phyloP scores from a whole-genome alignment of 1,139 yeast species.

The Petasospora rhodanensis region DNA sequence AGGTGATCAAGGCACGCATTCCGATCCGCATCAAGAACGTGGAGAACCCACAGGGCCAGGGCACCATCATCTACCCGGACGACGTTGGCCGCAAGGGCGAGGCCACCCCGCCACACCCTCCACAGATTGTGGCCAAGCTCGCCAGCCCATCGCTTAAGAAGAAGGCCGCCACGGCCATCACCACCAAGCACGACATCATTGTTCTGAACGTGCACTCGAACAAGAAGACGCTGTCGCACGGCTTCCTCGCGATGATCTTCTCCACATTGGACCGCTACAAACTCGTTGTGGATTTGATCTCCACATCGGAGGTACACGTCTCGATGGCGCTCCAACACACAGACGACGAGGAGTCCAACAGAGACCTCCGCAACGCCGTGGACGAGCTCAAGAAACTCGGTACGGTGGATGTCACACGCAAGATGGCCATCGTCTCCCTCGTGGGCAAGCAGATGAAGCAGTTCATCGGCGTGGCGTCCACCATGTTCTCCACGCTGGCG shows the following conservation, averaged over 20 bases:
- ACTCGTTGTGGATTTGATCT: constrained; percentile 89
- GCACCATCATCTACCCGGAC: constrained; percentile 92
- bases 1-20: constrained; percentile 90
- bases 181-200: constrained; percentile 88
- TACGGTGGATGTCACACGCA: constrained; percentile 78
- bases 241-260: constrained; percentile 88
- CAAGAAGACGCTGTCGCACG: constrained; percentile 88
- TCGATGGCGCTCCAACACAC: constrained; percentile 93
- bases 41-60: constrained; percentile 83
- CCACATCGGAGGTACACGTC: constrained; percentile 96
- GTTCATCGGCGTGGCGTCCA: constrained; percentile 93
- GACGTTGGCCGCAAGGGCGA: constrained; percentile 81
- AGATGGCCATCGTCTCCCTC: constrained; percentile 85
- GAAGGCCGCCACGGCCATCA: constrained; percentile 93
- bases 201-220: constrained; percentile 92
- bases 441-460: constrained; percentile 98
- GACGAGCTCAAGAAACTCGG: constrained; percentile 78
- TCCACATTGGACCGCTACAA: constrained; percentile 79
- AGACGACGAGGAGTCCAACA: constrained; percentile 51
- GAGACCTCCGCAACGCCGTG: constrained; percentile 61
- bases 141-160: constrained; percentile 43
- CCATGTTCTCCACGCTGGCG: constrained; percentile 92
- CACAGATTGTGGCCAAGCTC: constrained; percentile 59
- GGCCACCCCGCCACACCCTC: constrained; percentile 92
- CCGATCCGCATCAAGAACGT: constrained; percentile 97